phyloP scores from a whole-genome alignment of 2,329 filamentous ascomycete genomes.

The Pseudocercospora pini-densiflorae region DNA sequence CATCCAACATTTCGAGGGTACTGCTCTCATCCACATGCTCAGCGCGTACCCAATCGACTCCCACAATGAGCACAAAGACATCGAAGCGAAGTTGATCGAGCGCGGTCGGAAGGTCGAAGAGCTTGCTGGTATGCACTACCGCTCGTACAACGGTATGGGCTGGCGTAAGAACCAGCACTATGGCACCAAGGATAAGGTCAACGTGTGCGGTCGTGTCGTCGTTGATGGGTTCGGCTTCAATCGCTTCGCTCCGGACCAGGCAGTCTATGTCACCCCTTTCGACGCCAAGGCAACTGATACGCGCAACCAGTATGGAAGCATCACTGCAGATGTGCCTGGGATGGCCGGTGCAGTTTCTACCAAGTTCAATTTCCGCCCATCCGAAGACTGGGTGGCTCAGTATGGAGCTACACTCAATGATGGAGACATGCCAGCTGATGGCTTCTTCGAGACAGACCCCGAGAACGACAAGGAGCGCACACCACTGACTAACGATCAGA shows the following conservation, averaged over 20 bases:
- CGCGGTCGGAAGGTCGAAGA: slow-evolving; percentile 54
- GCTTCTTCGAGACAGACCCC: slow-evolving; percentile 35
- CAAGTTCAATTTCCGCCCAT: background rate
- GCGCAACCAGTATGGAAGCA: background rate
- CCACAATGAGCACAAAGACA: slow-evolving; percentile 45
- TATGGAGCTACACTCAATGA: slow-evolving; percentile 18
- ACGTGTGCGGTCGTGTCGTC: slow-evolving; percentile 55
- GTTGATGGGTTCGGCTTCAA: slow-evolving; percentile 55
- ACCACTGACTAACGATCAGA: slow-evolving; percentile 38
- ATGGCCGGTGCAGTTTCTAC: background rate
- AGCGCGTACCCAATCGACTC: slow-evolving; percentile 51
- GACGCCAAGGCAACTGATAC: background rate
- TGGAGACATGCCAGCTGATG: slow-evolving; percentile 42
- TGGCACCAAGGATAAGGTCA: slow-evolving; percentile 45
- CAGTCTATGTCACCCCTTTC: slow-evolving; percentile 43
- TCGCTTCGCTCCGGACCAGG: slow-evolving; percentile 50
- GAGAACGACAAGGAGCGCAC: slow-evolving; percentile 16
- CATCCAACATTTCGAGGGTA: slow-evolving; percentile 46
- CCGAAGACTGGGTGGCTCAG: background rate
- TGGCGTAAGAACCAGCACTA: slow-evolving; percentile 42
- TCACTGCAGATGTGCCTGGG: background rate
- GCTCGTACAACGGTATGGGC: slow-evolving; percentile 54
- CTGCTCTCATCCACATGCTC: slow-evolving; percentile 47
- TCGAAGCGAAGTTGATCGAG: slow-evolving; percentile 48
- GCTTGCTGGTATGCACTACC: slow-evolving; percentile 56